Percentiles rank a stretch among this genome's conserved stretches.
Conservation (phyloP, 495 filamentous ascomycete species). For the Cudoniella acicularis region DNA sequence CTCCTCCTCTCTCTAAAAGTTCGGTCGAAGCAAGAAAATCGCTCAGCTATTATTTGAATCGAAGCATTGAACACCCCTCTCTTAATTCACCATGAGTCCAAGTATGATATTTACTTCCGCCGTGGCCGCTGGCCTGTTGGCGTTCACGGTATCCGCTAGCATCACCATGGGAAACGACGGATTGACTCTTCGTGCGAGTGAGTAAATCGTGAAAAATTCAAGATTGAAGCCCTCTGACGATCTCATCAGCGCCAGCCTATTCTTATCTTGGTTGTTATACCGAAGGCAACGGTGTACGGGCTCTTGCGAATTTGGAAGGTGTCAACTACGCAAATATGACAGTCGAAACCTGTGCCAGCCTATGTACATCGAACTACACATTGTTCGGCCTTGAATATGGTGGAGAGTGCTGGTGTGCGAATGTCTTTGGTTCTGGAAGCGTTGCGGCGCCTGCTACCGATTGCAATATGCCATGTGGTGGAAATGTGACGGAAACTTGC, state of each 20-base stretch:
- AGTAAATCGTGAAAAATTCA: not conserved
- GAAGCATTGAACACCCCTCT: no score
- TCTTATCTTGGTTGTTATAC: conserved; percentile 7
- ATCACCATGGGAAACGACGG: no score
- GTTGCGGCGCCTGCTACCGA: conserved; percentile 24
- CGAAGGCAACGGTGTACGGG: conserved; percentile 1
- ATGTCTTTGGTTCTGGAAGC: conserved; percentile 24
- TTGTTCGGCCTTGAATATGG: conserved; percentile 19
- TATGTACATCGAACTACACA: not conserved
- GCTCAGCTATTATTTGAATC: no score
- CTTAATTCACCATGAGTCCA: no score
- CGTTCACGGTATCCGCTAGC: no score
- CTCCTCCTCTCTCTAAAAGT: no score
- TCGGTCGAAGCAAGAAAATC: no score
- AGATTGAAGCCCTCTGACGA: not conserved
- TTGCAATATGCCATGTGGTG: conserved; percentile 38
- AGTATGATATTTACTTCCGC: no score
- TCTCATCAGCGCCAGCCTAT: not conserved
- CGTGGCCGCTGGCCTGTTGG: no score
- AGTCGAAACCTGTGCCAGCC: not conserved
- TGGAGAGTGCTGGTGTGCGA: conserved; percentile 18
- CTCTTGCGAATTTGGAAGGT: not conserved
- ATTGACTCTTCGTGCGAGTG: not conserved
- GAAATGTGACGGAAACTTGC: conserved; percentile 34
- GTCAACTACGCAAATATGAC: conserved; percentile 6